A percentile compares a stretch with the other conserved stretches of the same genome.
Conservation (phyloP, 768 basidiomycete genomes). For the Panellus pusillus region DNA sequence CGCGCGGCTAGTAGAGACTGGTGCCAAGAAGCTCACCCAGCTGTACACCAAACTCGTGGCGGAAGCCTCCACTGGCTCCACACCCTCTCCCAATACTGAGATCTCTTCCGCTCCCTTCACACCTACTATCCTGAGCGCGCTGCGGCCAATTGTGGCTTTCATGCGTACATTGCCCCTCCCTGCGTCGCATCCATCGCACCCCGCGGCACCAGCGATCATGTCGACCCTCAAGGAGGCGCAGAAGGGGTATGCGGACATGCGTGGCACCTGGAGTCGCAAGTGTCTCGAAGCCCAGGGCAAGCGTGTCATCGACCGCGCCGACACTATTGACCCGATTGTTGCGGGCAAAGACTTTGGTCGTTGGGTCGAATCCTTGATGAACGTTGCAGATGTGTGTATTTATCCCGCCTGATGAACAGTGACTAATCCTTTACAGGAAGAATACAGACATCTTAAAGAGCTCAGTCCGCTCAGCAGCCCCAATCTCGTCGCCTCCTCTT, state of each 20-base stretch:
- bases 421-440: slow-evolving; percentile 44
- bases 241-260: slow-evolving; percentile 83
- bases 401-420: neutral
- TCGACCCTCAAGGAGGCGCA: slow-evolving; percentile 74
- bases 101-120: slow-evolving; percentile 58
- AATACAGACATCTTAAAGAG: slow-evolving; percentile 59
- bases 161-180: slow-evolving; percentile 74
- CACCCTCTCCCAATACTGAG: slow-evolving; percentile 59
- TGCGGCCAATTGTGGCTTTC: slow-evolving; percentile 66
- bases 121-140: slow-evolving; percentile 46
- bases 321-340: slow-evolving; percentile 62
- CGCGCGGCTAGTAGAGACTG: slow-evolving; percentile 80
- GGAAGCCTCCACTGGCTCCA: slow-evolving; percentile 77
- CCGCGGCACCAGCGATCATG: slow-evolving; percentile 64
- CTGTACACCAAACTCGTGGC: slow-evolving; percentile 88
- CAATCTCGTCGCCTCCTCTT: slow-evolving; percentile 56
- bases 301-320: slow-evolving; percentile 67
- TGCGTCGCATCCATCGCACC: slow-evolving; percentile 81
- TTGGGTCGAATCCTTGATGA: slow-evolving; percentile 67
- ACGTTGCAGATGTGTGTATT: slow-evolving; percentile 60
- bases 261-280: slow-evolving; percentile 74
- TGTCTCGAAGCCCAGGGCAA: slow-evolving; percentile 73
- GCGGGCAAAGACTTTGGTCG: slow-evolving; percentile 71
- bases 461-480: slow-evolving; percentile 60
- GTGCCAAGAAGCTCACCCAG: slow-evolving; percentile 78